Evolutionary conservation across 2,329 filamentous ascomycete species (phyloP).

Genomic region (Alternaria conjuncta): DNA sequence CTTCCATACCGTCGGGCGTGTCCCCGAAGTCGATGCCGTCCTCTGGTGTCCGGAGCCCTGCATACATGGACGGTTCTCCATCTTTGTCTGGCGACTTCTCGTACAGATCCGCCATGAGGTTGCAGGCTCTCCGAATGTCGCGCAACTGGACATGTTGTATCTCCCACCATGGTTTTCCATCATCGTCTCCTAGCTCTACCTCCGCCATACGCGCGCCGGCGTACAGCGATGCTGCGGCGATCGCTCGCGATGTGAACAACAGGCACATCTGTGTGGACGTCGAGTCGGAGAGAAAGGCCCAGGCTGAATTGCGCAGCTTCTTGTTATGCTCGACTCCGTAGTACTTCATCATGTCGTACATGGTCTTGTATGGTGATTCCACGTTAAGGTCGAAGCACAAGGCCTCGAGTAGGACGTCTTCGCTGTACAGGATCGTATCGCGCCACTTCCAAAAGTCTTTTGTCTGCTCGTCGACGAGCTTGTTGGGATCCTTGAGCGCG

Average conservation of each 20-base stretch:
- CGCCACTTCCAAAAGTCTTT: slow-evolving; percentile 99
- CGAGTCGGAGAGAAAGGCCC: slow-evolving; percentile 93
- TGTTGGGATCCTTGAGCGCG: slow-evolving; percentile 89
- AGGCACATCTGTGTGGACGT: slow-evolving; percentile 85
- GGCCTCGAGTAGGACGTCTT: slow-evolving; percentile 89
- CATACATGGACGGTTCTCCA: slow-evolving; percentile 55
- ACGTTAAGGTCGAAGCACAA: slow-evolving; percentile 94
- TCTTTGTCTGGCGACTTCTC: slow-evolving; percentile 50
- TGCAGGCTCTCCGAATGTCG: slow-evolving; percentile 75
- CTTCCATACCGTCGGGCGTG: slow-evolving; percentile 38
- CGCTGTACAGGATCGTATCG: slow-evolving; percentile 89
- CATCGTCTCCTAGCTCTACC: slow-evolving; percentile 73
- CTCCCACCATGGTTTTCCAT: slow-evolving; percentile 87
- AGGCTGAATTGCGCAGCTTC: slow-evolving; percentile 80
- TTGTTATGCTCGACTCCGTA: slow-evolving; percentile 81
- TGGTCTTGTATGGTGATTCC: slow-evolving; percentile 82
- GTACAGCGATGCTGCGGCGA: slow-evolving; percentile 86
- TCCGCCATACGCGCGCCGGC: slow-evolving; percentile 79
- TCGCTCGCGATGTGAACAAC: slow-evolving; percentile 76
- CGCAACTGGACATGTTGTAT: slow-evolving; percentile 73
- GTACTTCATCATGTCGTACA: slow-evolving; percentile 80
- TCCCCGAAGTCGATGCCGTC: slow-evolving; percentile 44
- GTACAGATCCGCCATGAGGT: slow-evolving; percentile 70
- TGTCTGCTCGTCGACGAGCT: slow-evolving; percentile 92
- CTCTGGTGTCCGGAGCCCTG: slow-evolving; percentile 51